phyloP scores from a whole-genome alignment of 345 rosid genomes.

The Brassica rapa region DNA sequence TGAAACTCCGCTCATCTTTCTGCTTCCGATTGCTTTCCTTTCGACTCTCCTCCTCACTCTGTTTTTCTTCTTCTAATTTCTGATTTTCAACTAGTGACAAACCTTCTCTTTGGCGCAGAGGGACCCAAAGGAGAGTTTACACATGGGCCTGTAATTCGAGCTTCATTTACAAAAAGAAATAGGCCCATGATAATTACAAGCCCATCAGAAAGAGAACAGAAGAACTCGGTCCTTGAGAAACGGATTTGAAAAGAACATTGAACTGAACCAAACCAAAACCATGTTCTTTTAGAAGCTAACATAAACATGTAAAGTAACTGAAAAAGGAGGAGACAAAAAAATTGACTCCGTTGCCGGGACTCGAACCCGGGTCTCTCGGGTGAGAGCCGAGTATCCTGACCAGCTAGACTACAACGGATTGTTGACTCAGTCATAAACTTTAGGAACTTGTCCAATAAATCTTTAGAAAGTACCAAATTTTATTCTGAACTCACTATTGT shows the following conservation, averaged over 20 bases:
- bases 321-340: neutral
- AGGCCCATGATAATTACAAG: neutral
- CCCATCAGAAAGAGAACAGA: neutral
- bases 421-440: neutral
- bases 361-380: slow-evolving; percentile 58
- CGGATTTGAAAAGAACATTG: neutral
- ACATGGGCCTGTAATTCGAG: neutral
- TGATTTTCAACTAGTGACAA: neutral
- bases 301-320: neutral
- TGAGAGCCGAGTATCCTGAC: slow-evolving; percentile 83
- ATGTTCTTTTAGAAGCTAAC: neutral
- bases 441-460: neutral
- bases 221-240: neutral
- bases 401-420: slow-evolving; percentile 67
- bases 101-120: slow-evolving; percentile 21
- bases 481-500: neutral
- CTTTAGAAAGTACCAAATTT: neutral
- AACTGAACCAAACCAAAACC: neutral
- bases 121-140: neutral
- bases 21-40: slow-evolving; percentile 22
- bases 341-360: slow-evolving; percentile 4
- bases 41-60: slow-evolving; percentile 27
- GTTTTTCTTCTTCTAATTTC: slow-evolving; percentile 9
- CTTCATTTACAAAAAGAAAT: neutral
- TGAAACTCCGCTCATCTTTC: slow-evolving; percentile 60